Percentiles rank a stretch among this genome's conserved stretches.
Evolutionary conservation across 139 green algal species (phyloP).

Genomic region (Micractinium conductrix): DNA sequence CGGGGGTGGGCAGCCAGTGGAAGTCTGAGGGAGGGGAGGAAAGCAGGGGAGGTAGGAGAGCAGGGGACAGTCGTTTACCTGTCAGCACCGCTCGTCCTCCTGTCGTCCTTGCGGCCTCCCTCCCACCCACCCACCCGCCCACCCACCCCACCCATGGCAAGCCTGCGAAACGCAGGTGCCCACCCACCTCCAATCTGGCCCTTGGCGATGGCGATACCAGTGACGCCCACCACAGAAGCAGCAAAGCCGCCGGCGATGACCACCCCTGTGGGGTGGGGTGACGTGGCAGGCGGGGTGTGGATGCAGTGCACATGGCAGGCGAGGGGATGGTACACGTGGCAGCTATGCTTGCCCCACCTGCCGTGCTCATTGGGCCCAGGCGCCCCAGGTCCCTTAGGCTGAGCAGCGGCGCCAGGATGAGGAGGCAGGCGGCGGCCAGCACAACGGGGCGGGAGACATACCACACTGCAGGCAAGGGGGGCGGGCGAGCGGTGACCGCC

Average conservation of each 20-base stretch:
- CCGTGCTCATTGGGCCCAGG: constrained; percentile 43
- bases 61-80: no score
- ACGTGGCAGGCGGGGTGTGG: no score
- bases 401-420: constrained; percentile 39
- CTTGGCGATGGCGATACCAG: constrained; percentile 9
- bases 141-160: no score
- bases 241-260: constrained; percentile 40
- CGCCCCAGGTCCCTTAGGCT: constrained; percentile 39
- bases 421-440: constrained; percentile 36
- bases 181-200: constrained; percentile 33
- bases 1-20: constrained; percentile 37
- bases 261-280: constrained; percentile 4
- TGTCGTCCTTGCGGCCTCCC: no score
- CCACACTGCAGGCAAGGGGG: constrained; percentile 9
- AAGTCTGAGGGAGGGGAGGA: constrained; percentile 22
- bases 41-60: no score
- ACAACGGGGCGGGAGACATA: constrained; percentile 44
- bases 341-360: background rate
- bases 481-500: background rate
- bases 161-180: background rate
- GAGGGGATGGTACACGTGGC: background rate
- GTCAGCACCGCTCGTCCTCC: no score
- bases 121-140: no score
- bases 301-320: background rate
- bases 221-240: constrained; percentile 12